Evolutionary conservation across 176 grass and related monocot genomes (phyloP).

Genomic region (Alopecurus myosuroides): DNA sequence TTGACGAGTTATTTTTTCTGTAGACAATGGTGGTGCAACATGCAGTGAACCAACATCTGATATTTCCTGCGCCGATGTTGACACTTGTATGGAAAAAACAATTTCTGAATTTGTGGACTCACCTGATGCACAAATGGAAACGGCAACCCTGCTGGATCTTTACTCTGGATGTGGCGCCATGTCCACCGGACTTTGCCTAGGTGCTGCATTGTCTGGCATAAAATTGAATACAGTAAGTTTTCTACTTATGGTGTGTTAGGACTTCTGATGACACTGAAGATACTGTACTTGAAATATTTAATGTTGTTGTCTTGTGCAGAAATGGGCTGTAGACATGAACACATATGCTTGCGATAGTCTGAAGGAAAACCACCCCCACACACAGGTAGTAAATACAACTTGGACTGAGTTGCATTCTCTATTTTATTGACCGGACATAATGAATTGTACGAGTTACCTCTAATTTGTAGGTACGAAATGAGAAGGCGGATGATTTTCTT

Average conservation of each 20-base stretch:
- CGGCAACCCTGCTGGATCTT: slow-evolving; percentile 45
- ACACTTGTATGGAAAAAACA: slow-evolving; percentile 8
- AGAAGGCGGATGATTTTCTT: slow-evolving; percentile 62
- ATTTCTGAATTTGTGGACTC: neutral
- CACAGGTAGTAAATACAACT: slow-evolving; percentile 31
- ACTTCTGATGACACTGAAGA: neutral
- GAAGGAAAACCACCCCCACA: slow-evolving; percentile 46
- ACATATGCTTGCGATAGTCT: slow-evolving; percentile 54
- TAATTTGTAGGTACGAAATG: slow-evolving; percentile 47
- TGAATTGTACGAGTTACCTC: neutral
- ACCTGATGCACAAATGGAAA: slow-evolving; percentile 20
- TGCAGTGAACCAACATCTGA: slow-evolving; percentile 31
- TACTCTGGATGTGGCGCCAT: slow-evolving; percentile 77
- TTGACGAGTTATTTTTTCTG: neutral
- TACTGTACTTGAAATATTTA: neutral
- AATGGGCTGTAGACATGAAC: slow-evolving; percentile 64
- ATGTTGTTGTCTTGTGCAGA: slow-evolving; percentile 18
- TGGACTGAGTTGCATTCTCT: neutral
- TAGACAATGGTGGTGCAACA: slow-evolving; percentile 23
- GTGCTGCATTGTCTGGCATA: slow-evolving; percentile 39
- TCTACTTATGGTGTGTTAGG: neutral
- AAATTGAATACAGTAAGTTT: slow-evolving; percentile 25
- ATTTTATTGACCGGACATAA: neutral
- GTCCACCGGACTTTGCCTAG: slow-evolving; percentile 60
- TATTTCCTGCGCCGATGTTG: slow-evolving; percentile 36